Percentiles rank a stretch among this genome's conserved stretches.
phyloP scores from a whole-genome alignment of 163 green algal genomes.

The Chloromonas sp. region DNA sequence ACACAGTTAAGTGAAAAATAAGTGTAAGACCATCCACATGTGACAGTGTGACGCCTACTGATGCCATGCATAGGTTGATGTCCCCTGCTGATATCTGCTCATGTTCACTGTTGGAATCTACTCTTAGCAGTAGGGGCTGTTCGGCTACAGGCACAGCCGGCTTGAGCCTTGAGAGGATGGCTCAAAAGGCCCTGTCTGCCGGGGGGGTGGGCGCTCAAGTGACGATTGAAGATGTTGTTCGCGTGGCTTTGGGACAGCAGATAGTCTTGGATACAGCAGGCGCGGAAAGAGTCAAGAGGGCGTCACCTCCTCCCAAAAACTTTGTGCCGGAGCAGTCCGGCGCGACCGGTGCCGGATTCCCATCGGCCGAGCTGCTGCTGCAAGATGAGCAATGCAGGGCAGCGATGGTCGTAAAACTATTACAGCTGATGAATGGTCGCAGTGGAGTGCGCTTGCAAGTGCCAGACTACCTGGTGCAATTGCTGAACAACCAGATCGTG shows the following conservation, averaged over 20 bases:
- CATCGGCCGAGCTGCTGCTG: conserved; percentile 16
- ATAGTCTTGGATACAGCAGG: conserved; percentile 52
- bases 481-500: conserved; percentile 31
- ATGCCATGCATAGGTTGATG: too few species aligned
- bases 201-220: conserved; percentile 44
- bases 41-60: too few species aligned
- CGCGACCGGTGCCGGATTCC: neutral
- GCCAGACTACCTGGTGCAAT: conserved; percentile 33
- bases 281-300: conserved; percentile 62
- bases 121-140: too few species aligned
- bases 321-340: conserved; percentile 40
- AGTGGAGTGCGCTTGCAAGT: conserved; percentile 47
- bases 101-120: too few species aligned
- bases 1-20: too few species aligned
- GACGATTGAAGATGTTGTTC: conserved; percentile 48
- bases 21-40: too few species aligned
- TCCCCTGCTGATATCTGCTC: too few species aligned
- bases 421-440: conserved; percentile 58
- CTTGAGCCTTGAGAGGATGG: neutral
- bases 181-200: conserved; percentile 30
- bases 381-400: conserved; percentile 36
- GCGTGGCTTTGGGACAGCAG: conserved; percentile 25
- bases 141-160: too few species aligned
- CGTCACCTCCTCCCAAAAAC: conserved; percentile 58
- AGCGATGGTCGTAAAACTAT: conserved; percentile 46